Evolutionary conservation across 2,329 filamentous ascomycete genomes (phyloP).

Genomic region (Zasmidium cellare): DNA sequence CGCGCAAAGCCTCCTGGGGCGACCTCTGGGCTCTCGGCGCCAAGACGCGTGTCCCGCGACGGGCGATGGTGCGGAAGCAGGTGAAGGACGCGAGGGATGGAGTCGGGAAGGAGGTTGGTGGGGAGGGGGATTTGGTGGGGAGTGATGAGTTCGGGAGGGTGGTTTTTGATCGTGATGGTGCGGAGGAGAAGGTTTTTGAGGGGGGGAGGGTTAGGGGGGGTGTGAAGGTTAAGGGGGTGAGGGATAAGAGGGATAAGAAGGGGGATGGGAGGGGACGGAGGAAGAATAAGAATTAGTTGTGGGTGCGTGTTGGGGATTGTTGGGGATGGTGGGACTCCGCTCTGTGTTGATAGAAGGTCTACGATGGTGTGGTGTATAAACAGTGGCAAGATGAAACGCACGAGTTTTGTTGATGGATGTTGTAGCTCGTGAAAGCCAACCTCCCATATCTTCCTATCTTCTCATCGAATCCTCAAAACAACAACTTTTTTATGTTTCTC

Average conservation of each 20-base stretch:
- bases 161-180: slow-evolving; percentile 8
- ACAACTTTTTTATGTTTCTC: no score
- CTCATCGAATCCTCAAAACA: no score
- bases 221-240: slow-evolving; percentile 34
- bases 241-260: slow-evolving; percentile 39
- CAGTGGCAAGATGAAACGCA: no score
- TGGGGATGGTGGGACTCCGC: background rate
- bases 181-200: slow-evolving; percentile 30
- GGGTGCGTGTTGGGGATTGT: no score
- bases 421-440: background rate
- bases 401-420: no score
- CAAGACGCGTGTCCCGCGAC: slow-evolving; percentile 72
- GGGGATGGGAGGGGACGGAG: slow-evolving; percentile 33
- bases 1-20: slow-evolving; percentile 86
- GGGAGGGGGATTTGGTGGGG: slow-evolving; percentile 8
- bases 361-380: no score
- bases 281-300: slow-evolving; percentile 16
- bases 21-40: slow-evolving; percentile 94
- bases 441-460: no score
- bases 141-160: slow-evolving; percentile 25
- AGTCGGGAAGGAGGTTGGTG: background rate
- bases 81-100: slow-evolving; percentile 2
- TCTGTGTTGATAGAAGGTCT: background rate
- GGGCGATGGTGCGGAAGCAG: slow-evolving; percentile 21
- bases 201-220: slow-evolving; percentile 34